phyloP scores from a whole-genome alignment of 129 eudicot species.

The Flaveria robusta region DNA sequence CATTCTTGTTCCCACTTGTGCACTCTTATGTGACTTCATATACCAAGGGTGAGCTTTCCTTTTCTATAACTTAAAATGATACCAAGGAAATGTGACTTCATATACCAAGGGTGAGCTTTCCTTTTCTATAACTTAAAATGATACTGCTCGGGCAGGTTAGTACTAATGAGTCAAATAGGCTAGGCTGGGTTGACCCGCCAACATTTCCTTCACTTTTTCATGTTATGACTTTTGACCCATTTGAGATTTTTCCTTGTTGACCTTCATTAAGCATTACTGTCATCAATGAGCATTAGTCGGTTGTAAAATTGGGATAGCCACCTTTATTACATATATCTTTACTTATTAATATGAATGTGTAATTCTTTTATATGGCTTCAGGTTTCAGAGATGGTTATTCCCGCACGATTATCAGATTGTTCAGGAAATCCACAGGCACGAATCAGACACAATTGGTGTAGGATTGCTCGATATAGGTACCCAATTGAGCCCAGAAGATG shows the following conservation, averaged over 20 bases:
- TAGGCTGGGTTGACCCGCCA: background rate
- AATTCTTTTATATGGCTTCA: conserved; percentile 31
- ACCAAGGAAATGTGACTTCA: too few species aligned
- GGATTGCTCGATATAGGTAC: conserved; percentile 64
- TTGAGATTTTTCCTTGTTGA: background rate
- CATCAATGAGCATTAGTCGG: background rate
- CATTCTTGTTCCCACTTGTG: conserved; percentile 70
- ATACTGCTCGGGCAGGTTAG: background rate
- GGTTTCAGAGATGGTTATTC: conserved; percentile 93
- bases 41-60: conserved; percentile 66
- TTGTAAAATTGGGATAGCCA: background rate
- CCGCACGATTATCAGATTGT: conserved; percentile 86
- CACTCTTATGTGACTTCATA: conserved; percentile 70
- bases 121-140: background rate
- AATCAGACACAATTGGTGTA: conserved; percentile 55
- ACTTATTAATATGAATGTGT: background rate
- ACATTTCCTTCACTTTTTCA: background rate
- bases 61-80: background rate
- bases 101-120: conserved; percentile 70
- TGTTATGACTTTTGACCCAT: background rate
- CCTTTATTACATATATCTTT: background rate
- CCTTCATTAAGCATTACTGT: background rate
- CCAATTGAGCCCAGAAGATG: conserved; percentile 71
- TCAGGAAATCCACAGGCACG: conserved; percentile 80
- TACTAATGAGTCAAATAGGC: background rate